Conservation (phyloP, 129 eudicot species). For the Kitagawia praeruptora region DNA sequence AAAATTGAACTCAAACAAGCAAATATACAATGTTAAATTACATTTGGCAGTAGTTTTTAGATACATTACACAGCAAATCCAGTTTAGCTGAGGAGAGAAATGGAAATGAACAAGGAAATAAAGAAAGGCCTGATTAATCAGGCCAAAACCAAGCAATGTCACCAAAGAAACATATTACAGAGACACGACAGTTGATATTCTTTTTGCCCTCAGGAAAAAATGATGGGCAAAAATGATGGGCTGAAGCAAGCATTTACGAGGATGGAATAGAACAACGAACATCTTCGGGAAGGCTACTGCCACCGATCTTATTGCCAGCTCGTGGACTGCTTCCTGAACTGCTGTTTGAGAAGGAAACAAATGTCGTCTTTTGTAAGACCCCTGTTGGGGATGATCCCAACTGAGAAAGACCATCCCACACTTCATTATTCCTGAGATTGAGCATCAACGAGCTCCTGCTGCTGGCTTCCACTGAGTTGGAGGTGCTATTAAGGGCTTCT, state of each 20-base stretch:
- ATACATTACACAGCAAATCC: not conserved
- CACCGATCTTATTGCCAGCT: constrained; percentile 25
- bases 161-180: not conserved
- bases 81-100: not conserved
- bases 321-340: constrained; percentile 72
- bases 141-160: not conserved
- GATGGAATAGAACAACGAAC: constrained; percentile 40
- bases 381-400: constrained; percentile 78
- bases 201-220: not conserved
- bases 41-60: not conserved
- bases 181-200: not conserved
- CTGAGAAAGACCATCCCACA: constrained; percentile 48
- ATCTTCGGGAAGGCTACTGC: constrained; percentile 29
- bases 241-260: constrained; percentile 17
- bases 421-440: constrained; percentile 26
- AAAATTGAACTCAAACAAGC: not conserved
- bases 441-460: constrained; percentile 27
- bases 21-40: not conserved
- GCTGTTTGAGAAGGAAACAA: constrained; percentile 72
- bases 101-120: not conserved
- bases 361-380: constrained; percentile 56
- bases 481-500: constrained; percentile 52
- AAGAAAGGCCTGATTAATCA: not conserved
- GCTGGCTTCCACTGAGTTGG: constrained; percentile 20
- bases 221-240: not conserved